Evolutionary conservation across 1,139 yeast species (phyloP), one percentile per base, ranked within the genome.

Genomic region (Yamadazyma membranifaciens): DNA sequence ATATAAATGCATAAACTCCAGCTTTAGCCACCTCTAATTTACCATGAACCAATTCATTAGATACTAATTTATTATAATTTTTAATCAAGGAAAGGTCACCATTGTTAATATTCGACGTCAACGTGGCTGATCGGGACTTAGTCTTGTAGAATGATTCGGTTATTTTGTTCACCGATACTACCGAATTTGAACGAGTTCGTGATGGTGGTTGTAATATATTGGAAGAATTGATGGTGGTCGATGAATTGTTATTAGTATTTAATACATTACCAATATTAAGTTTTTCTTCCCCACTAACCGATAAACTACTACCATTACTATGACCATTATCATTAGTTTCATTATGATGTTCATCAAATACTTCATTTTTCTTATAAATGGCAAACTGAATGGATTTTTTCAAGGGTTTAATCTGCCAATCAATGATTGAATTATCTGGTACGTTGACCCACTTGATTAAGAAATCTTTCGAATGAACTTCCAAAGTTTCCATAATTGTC

Each of bases 361-460:
- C 57, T 12, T 66, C 75, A 27, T 65, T 65, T 49, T 71, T 72
- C 38, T 68, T 62, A 55, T 80, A 83, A 35, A 81, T 69, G 9
- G 85, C 81, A 52, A 81, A 76, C 52, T 80, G 79, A 50, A 91
- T 81, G n/a, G 95, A 85, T 55, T 82, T 83, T 58, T 86, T 89
- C 54, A 83, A 60, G 1, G 98, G 97, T 54, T 83, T 85, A 37
- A 88, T 75, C 56, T 84, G 91, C 85, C 94, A 92, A 48, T 78
- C 79, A 34, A 91, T 75, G 17, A 74, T 62, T 25, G 83, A 77
- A 45, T 80, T 76, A 34, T 80, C 83, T 0, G 87, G 83, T 7
- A 84, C 87, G 48, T 81, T 78, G 45, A 89, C 81, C 98, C 98
- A 92, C 54, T 91, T 87, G 55, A 91, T 86, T 49, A 89, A 78